Conservation (phyloP, 495 filamentous ascomycete species). For the Achaetomiella virescens region DNA sequence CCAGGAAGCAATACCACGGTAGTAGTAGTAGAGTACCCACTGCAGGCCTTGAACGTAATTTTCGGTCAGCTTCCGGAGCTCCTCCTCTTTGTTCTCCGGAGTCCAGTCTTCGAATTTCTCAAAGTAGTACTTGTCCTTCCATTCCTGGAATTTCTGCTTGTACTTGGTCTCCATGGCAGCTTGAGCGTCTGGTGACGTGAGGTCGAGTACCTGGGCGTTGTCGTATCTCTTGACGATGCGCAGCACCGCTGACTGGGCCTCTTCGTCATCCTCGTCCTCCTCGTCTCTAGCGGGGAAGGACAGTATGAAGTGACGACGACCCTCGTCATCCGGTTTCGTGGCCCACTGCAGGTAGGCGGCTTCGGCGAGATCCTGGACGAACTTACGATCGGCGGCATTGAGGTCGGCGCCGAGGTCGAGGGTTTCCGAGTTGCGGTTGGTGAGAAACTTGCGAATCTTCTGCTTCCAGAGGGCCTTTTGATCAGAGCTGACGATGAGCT, state of each 20-base stretch:
- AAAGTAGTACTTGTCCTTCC: slow-evolving; percentile 90
- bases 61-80: slow-evolving; percentile 76
- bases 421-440: slow-evolving; percentile 45
- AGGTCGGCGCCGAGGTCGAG: slow-evolving; percentile 70
- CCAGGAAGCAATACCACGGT: slow-evolving; percentile 94
- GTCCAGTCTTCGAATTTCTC: slow-evolving; percentile 82
- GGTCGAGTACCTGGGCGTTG: slow-evolving; percentile 76
- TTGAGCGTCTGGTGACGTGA: slow-evolving; percentile 71
- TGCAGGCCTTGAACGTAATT: slow-evolving; percentile 98
- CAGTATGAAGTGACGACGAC: slow-evolving; percentile 72
- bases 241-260: slow-evolving; percentile 72
- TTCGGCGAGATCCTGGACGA: slow-evolving; percentile 81
- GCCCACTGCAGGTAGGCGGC: slow-evolving; percentile 76
- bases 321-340: slow-evolving; percentile 70
- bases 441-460: slow-evolving; percentile 71
- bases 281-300: slow-evolving; percentile 47
- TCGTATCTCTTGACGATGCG: slow-evolving; percentile 86
- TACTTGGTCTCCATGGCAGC: slow-evolving; percentile 73
- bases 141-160: slow-evolving; percentile 75
- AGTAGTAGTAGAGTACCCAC: slow-evolving; percentile 98
- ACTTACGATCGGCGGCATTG: slow-evolving; percentile 82
- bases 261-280: slow-evolving; percentile 74
- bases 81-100: slow-evolving; percentile 65
- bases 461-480: slow-evolving; percentile 78
- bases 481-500: slow-evolving; percentile 66